Evolutionary conservation across 306 rosid genomes (phyloP), one percentile per base, ranked within the genome.

Genomic region (Cajanus cajan): DNA sequence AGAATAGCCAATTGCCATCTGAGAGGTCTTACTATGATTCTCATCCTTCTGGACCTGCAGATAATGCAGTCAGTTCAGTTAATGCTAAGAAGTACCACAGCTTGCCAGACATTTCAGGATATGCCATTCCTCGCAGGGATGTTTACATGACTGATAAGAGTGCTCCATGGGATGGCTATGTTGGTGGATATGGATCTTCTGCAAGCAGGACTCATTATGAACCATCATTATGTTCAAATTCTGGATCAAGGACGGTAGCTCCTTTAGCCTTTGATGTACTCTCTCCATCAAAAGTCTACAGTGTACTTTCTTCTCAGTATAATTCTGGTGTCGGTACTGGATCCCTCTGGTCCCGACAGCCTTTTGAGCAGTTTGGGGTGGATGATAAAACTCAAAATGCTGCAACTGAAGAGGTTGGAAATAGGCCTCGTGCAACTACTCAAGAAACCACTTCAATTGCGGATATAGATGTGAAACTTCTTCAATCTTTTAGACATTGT

Each of bases 321-420:
- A 86, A 80, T 89, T 77, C 96, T 67, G 86, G 81, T 86, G 84
- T 73, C 25, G 89, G 77, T 51, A 44, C 91, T 61, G 90, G 91
- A 73, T 91, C 98, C 50, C 91, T 96, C 78, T 96, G 98, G 98
- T 85, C 89, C 71, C 86, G 88, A 82, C 99, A 91, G 79, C 99
- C 99, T 76, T 93, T 82, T 78, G 99, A 93, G 88, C 96, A 90
- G 81, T 96, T 96, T 83, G 97, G 96, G 48, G 85, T 96, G 33
- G 90, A 88, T 72, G 89, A 86, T 71, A 91, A 76, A 47, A 80
- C 19, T 80, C 82, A 54, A 69, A 61, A 79, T 77, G 71, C 61
- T 75, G 70, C 70, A 41, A 18, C 43, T 13, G 68, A 51, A 72
- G 66, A 62, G 62, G 71, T 45, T 62, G 22, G 62, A 45, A 76